Evolutionary conservation across 2,329 filamentous ascomycete genomes (phyloP), one percentile per base, ranked within the genome.

Genomic region (Calonectria crousiana): DNA sequence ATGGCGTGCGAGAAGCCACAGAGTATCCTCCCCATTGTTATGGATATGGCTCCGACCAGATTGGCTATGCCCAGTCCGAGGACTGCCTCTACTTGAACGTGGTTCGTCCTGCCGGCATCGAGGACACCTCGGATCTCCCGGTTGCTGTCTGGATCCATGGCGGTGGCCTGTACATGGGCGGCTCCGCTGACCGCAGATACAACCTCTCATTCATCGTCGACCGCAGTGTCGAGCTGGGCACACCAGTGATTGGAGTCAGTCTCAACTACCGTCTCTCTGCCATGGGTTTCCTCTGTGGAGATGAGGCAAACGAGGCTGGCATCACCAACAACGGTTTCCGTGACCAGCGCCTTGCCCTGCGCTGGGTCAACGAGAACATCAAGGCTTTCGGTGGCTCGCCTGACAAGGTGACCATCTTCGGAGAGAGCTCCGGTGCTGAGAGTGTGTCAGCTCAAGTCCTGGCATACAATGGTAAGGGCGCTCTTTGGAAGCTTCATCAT

Each of bases 1-100:
- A 82, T 4, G 86, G 80, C 9, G 74, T 78, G 6, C 84, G 81
- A 20, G 81, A 86, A 73, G 89, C 89, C 2, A 87, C 82, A 0
- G 77, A 84, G 16, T 89, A 89, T 72, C 85, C 86, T 0, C 81
- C 84, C 8, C 84, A 87, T 67, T 90, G 89, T 76, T 84, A 89
- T 44, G 88, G 88, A n/a, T 90, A 90, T 68, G 88, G 88, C 20
- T 60, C 26, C 11, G 81, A 83, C 41, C 77, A 81, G 75, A 69
- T 73, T 14, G 75, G 74, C 9, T 79, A 78, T 32, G 53, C 67
- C 0, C 74, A 77, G 64, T 80, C 85, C 14, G 92, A 93, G 78
- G 89, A 92, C 78, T 93, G 92, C 74, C 85, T 93, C 5, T 91
- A 90, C 56, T 83, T 93, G 74, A 93, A 93, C 77, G 86, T 93